These are phyloP conservation scores for Dothiorella sarmentorum DNA, from an alignment of 2,329 filamentous ascomycete species.

Conservation along the genomic window DNA sequence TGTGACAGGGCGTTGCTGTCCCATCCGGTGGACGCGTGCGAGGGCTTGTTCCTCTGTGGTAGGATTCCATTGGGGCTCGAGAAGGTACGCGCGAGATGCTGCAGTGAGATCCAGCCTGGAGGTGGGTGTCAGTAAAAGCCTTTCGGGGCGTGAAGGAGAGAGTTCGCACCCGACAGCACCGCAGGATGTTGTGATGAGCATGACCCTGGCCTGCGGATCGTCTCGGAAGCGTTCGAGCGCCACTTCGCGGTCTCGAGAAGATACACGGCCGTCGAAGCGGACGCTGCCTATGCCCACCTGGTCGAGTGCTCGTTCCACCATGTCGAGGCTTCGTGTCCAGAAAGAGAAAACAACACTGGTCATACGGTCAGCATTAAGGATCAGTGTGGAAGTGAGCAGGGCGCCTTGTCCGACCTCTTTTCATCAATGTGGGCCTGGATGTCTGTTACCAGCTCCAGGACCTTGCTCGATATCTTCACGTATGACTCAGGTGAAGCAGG, in stretches of 20 bases:
- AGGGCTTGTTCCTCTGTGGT: conserved; percentile 46
- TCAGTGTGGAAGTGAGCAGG: too few relatives aligned
- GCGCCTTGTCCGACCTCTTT: too few relatives aligned
- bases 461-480: too few relatives aligned
- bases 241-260: neutral
- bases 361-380: too few relatives aligned
- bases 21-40: conserved; percentile 38
- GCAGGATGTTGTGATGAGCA: conserved; percentile 51
- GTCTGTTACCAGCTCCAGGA: too few relatives aligned
- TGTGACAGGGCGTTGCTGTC: conserved; percentile 10
- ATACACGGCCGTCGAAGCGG: neutral
- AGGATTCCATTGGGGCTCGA: conserved; percentile 53
- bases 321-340: conserved; percentile 49
- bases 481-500: too few relatives aligned
- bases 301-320: conserved; percentile 42
- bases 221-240: conserved; percentile 27
- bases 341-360: conserved; percentile 54
- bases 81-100: conserved; percentile 47
- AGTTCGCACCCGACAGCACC: conserved; percentile 49
- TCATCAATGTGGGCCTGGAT: too few relatives aligned
- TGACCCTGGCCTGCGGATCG: conserved; percentile 39
- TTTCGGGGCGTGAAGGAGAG: neutral
- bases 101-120: conserved; percentile 48
- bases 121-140: neutral
- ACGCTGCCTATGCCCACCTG: conserved; percentile 19